Base-by-base conservation (phyloP, 129 eudicot genomes). In the Flaveria trinervia region DNA sequence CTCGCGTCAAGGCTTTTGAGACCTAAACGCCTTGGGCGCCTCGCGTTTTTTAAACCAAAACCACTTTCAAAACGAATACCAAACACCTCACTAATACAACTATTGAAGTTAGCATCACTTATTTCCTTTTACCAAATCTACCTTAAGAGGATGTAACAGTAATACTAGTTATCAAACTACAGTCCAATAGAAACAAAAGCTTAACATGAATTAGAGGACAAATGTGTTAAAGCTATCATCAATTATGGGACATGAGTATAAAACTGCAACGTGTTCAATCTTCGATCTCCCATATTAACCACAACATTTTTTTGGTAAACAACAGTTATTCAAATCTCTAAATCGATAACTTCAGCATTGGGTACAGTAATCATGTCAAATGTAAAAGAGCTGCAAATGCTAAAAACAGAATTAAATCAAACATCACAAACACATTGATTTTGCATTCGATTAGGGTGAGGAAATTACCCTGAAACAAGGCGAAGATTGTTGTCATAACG, bases 391-490 rank as follows among this genome's bases (percentile, higher is more conserved):
- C 7, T 44, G 50, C 28, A 26, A 33, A 70, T 70, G 75, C n/a
- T 39, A 52, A 71, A 30, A 71, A n/a, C 52, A 11, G 1, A 52
- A 49, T 0, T 25, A 65, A 50, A 26, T 30, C 4, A 48, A 62
- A 18, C 12, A 39, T 4, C 12, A 57, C 2, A 56, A 36, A 56
- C 71, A n/a, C 7, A 36, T 36, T 36, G 41, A 36, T 36, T 36
- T 5, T 60, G 55, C 28, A 46, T 20, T 33, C 7, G 2, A 74
- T 18, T 7, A 61, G 43, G 72, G 39, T 4, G 0, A 0, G 10
- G 18, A 73, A 45, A 13, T 79, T 79, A 88, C 92, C 92, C 92
- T 3, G 92, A 88, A 71, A 88, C 92, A 59, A 88, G 92, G 22
- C 92, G 89, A 22, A 78, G 85, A 55, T 85, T 80, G 78, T 85